Conservation (phyloP, 192 early-diverging fungal species). For the Coemansia biformis region DNA sequence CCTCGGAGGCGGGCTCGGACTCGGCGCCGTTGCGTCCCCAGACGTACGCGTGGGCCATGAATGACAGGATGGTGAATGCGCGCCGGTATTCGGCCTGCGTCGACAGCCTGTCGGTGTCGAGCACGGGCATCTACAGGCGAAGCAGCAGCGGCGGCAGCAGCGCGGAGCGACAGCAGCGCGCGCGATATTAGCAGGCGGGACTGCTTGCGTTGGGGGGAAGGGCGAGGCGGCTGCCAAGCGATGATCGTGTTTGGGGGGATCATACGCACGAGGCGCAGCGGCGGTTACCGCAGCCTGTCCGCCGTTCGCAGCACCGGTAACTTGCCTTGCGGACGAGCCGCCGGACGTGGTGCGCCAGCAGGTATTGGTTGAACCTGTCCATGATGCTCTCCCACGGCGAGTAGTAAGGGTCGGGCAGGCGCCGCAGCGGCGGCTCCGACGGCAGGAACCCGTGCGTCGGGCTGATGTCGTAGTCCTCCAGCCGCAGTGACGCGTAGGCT, state of each 20-base stretch:
- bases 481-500: constrained; percentile 32
- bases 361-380: constrained; percentile 67
- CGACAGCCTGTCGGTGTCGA: constrained; percentile 57
- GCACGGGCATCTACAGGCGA: constrained; percentile 63
- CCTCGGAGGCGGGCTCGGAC: constrained; percentile 57
- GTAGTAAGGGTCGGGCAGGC: constrained; percentile 73
- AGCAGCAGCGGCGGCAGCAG: too few relatives aligned
- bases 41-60: constrained; percentile 86
- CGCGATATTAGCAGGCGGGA: too few relatives aligned
- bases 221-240: too few relatives aligned
- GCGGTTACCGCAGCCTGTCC: neutral
- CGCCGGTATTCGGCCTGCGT: constrained; percentile 71
- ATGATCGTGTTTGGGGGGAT: too few relatives aligned
- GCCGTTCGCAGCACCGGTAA: neutral
- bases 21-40: constrained; percentile 78
- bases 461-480: constrained; percentile 79
- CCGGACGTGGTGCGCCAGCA: constrained; percentile 66
- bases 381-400: constrained; percentile 83
- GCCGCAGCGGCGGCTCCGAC: constrained; percentile 61
- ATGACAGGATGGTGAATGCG: constrained; percentile 81
- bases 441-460: constrained; percentile 85
- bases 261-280: too few relatives aligned
- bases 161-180: too few relatives aligned
- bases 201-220: too few relatives aligned
- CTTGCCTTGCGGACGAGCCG: constrained; percentile 64